These are phyloP conservation scores for Linnemannia zychae DNA, from an alignment of 192 early-diverging fungal species.

Conservation along the genomic window DNA sequence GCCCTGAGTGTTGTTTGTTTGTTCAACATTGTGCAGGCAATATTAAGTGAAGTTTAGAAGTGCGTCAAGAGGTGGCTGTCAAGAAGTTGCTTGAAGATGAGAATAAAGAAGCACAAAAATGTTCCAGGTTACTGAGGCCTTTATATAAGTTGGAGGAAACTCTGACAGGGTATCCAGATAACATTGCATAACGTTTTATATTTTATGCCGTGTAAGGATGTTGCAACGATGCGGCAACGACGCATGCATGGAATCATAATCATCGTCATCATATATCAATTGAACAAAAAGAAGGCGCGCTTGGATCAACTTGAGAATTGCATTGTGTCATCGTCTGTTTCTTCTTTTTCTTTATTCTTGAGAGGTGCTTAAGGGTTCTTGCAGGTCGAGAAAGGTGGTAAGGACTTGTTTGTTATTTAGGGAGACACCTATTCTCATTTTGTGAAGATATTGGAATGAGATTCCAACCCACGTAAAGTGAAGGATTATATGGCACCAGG, in stretches of 20 bases:
- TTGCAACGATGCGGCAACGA: conserved; percentile 6
- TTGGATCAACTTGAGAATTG: background rate
- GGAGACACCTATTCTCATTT: too few relatives aligned
- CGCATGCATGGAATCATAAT: background rate
- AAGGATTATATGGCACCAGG: too few relatives aligned
- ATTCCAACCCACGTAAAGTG: too few relatives aligned
- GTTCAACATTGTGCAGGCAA: conserved; percentile 7
- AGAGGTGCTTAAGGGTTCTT: background rate
- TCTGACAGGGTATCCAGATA: background rate
- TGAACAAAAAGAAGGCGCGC: background rate
- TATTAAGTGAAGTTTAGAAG: background rate
- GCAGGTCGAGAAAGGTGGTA: too few relatives aligned
- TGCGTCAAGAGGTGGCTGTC: background rate
- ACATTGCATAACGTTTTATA: background rate
- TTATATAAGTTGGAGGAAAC: background rate
- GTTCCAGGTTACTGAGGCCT: background rate
- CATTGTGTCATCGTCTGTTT: conserved; percentile 3
- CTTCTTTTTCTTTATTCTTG: background rate
- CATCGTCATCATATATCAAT: background rate
- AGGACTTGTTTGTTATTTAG: background rate
- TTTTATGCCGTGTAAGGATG: background rate
- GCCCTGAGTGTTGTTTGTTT: background rate
- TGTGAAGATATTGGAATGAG: too few relatives aligned
- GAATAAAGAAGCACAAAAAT: background rate
- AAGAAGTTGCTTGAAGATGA: background rate